Percentiles rank a stretch among this genome's conserved stretches.
Evolutionary conservation across 495 filamentous ascomycete species (phyloP).

Genomic region (Copromyces sp.): DNA sequence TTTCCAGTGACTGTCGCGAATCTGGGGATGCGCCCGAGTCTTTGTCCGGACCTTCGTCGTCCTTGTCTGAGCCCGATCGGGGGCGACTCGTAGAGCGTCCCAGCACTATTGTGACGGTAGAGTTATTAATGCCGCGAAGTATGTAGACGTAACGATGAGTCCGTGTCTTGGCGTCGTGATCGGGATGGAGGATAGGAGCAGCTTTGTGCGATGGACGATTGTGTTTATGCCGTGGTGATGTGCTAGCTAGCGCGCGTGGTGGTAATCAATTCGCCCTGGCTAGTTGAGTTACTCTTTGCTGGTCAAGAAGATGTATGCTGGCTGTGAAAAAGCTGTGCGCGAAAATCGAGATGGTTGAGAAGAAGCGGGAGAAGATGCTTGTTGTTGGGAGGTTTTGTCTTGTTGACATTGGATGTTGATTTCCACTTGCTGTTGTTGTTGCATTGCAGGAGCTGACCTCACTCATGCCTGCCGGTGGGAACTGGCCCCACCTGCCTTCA

Average conservation of each 20-base stretch:
- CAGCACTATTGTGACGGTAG: background rate
- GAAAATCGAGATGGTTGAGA: background rate
- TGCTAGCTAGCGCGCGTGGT: background rate
- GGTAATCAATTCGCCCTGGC: background rate
- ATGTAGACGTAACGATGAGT: background rate
- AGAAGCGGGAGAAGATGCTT: background rate
- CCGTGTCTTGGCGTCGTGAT: background rate
- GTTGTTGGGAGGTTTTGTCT: background rate
- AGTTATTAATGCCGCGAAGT: background rate
- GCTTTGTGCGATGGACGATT: background rate
- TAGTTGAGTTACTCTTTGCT: background rate
- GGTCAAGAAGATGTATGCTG: background rate
- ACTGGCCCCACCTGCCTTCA: background rate
- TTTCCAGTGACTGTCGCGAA: background rate
- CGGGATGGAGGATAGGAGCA: background rate
- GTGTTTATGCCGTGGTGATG: background rate
- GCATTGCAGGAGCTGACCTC: background rate
- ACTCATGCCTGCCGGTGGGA: background rate
- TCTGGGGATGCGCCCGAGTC: background rate
- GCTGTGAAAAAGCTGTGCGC: background rate
- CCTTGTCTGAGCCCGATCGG: background rate
- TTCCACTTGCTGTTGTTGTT: too few species aligned
- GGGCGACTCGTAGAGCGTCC: background rate
- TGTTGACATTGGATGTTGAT: background rate
- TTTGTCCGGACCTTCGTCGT: background rate